These are phyloP conservation scores for Leptodontidium sp. DNA, from an alignment of 2,329 filamentous ascomycete species.

Conservation along the genomic window DNA sequence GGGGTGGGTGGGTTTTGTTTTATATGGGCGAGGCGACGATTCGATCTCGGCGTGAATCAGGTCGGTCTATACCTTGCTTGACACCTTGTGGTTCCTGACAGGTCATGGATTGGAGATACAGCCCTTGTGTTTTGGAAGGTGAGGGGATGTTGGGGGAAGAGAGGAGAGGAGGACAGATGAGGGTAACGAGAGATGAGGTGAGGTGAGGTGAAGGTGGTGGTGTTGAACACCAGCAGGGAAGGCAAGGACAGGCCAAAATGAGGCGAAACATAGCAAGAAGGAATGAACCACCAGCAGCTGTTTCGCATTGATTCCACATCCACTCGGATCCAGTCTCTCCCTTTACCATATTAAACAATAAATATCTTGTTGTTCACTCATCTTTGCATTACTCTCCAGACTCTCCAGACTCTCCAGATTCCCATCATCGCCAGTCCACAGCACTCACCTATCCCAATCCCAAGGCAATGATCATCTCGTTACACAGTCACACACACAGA, in stretches of 20 bases:
- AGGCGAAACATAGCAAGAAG: not conserved
- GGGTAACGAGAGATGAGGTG: not conserved
- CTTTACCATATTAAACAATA: too few relatives aligned
- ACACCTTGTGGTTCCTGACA: constrained; percentile 13
- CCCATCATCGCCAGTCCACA: not conserved
- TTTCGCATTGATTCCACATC: not conserved
- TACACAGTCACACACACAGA: not conserved
- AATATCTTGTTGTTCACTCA: too few relatives aligned
- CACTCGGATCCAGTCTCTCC: too few relatives aligned
- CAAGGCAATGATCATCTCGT: not conserved
- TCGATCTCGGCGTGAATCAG: constrained; percentile 13
- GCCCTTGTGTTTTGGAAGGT: not conserved
- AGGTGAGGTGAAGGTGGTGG: not conserved
- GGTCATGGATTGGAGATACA: constrained; percentile 7
- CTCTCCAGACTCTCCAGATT: not conserved
- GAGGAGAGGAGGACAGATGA: too few relatives aligned
- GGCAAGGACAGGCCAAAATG: not conserved
- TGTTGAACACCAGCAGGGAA: too few relatives aligned
- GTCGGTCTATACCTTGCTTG: not conserved
- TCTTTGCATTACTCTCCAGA: too few relatives aligned
- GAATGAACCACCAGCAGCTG: not conserved
- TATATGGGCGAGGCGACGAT: not conserved
- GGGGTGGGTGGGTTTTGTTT: not conserved
- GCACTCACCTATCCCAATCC: not conserved
- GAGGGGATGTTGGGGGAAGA: not conserved